Evolutionary conservation across 805 yeast genomes (phyloP).

Genomic region (Metschnikowia reukaufii): DNA sequence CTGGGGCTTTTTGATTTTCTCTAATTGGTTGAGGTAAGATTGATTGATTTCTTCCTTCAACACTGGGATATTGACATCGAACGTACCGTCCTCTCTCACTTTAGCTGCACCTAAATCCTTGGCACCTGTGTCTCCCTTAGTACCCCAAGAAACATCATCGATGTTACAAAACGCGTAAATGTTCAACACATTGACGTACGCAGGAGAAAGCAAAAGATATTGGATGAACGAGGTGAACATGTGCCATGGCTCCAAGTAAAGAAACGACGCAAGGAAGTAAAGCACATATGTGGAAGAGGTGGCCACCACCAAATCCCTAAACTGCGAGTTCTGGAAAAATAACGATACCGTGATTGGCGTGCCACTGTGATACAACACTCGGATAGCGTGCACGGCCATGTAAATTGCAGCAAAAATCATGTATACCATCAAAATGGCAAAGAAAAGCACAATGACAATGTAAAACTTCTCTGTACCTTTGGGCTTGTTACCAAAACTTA

Average conservation of each 20-base stretch:
- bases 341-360: conserved; percentile 45
- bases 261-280: conserved; percentile 56
- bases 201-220: conserved; percentile 51
- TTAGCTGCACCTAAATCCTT: conserved; percentile 55
- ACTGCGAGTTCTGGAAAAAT: conserved; percentile 46
- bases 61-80: conserved; percentile 54
- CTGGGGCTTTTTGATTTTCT: conserved; percentile 48
- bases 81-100: conserved; percentile 53
- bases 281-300: conserved; percentile 61
- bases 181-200: conserved; percentile 56
- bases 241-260: conserved; percentile 69
- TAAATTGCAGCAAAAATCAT: conserved; percentile 58
- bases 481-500: conserved; percentile 65
- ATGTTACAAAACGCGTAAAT: conserved; percentile 71
- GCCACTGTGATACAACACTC: conserved; percentile 32
- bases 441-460: conserved; percentile 51
- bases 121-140: conserved; percentile 67
- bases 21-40: conserved; percentile 51
- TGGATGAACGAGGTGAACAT: conserved; percentile 55
- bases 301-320: conserved; percentile 55
- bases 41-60: conserved; percentile 53
- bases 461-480: conserved; percentile 59
- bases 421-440: conserved; percentile 61
- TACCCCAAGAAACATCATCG: conserved; percentile 74
- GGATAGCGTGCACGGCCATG: conserved; percentile 54